These are phyloP conservation scores for Cucurbita maxima DNA, from an alignment of 306 rosid species.

Conservation along the genomic window DNA sequence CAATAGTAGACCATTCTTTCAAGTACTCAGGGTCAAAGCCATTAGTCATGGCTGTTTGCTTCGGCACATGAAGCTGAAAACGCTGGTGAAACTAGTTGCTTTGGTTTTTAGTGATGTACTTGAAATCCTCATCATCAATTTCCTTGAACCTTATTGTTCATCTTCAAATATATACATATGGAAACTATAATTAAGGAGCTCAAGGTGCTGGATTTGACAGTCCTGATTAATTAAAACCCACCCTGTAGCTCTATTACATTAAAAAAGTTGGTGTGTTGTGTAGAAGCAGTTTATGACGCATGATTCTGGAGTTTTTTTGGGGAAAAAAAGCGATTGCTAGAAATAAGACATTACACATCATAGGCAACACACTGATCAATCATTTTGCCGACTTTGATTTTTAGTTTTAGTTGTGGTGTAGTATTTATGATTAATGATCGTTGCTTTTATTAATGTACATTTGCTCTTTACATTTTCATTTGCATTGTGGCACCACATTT, in stretches of 20 bases:
- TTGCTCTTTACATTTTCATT: background rate
- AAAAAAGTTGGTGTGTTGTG: background rate
- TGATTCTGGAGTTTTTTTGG: background rate
- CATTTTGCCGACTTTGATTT: background rate
- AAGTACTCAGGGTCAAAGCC: slow-evolving; percentile 11
- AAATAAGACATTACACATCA: background rate
- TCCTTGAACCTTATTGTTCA: background rate
- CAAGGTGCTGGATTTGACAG: background rate
- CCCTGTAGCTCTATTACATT: background rate
- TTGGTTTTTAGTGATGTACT: background rate
- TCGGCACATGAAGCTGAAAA: slow-evolving; percentile 41
- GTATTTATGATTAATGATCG: background rate
- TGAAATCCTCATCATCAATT: background rate
- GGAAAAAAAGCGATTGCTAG: background rate
- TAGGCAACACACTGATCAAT: background rate
- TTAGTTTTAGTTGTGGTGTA: background rate
- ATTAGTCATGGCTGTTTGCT: slow-evolving; percentile 33
- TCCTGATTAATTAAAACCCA: background rate
- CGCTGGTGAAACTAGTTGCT: slow-evolving; percentile 36
- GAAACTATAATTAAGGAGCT: background rate
- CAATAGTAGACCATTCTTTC: slow-evolving; percentile 23
- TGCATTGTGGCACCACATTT: background rate
- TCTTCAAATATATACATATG: background rate
- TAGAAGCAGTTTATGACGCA: background rate
- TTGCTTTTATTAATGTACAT: background rate